A percentile compares a stretch with the other conserved stretches of the same genome.
These are phyloP conservation scores for Candida maesae DNA, from an alignment of 805 yeast genomes.

Conservation along the genomic window DNA sequence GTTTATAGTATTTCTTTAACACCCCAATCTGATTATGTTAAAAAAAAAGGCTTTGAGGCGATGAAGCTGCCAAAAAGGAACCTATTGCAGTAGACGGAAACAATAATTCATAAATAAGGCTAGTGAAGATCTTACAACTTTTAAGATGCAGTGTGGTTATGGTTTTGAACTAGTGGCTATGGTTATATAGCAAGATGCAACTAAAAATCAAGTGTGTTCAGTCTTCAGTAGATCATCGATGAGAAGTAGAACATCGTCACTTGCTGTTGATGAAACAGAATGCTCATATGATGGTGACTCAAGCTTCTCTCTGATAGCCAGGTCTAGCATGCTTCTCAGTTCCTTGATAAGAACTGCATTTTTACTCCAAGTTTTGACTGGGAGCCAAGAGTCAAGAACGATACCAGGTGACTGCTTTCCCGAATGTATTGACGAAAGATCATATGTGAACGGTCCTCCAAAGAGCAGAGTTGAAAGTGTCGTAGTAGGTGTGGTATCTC, in stretches of 20 bases:
- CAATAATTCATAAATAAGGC: too few relatives aligned
- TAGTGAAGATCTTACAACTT: too few relatives aligned
- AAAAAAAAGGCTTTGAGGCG: too few relatives aligned
- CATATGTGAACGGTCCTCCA: slow-evolving; percentile 70
- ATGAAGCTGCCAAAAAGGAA: too few relatives aligned
- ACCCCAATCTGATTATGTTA: too few relatives aligned
- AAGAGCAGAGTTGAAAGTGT: slow-evolving; percentile 71
- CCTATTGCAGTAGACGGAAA: too few relatives aligned
- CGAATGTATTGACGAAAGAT: slow-evolving; percentile 38
- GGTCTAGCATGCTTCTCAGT: slow-evolving; percentile 62
- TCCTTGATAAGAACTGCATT: slow-evolving; percentile 82
- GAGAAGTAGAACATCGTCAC: slow-evolving; percentile 34
- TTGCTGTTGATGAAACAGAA: slow-evolving; percentile 12
- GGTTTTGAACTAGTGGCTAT: too few relatives aligned
- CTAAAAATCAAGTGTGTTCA: slow-evolving; percentile 9
- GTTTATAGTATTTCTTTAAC: too few relatives aligned
- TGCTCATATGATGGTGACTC: slow-evolving; percentile 40
- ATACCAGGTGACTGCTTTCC: slow-evolving; percentile 73
- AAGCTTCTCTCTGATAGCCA: slow-evolving; percentile 59
- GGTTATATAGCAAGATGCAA: not conserved
- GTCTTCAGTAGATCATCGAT: slow-evolving; percentile 32
- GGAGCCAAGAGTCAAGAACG: slow-evolving; percentile 83
- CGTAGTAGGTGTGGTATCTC: slow-evolving; percentile 78
- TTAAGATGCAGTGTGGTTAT: too few relatives aligned
- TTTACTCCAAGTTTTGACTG: slow-evolving; percentile 89